A percentile compares a stretch with the other conserved stretches of the same genome.
These are phyloP conservation scores for Agaricus subrufescens DNA, from an alignment of 768 basidiomycete species.

Conservation along the genomic window DNA sequence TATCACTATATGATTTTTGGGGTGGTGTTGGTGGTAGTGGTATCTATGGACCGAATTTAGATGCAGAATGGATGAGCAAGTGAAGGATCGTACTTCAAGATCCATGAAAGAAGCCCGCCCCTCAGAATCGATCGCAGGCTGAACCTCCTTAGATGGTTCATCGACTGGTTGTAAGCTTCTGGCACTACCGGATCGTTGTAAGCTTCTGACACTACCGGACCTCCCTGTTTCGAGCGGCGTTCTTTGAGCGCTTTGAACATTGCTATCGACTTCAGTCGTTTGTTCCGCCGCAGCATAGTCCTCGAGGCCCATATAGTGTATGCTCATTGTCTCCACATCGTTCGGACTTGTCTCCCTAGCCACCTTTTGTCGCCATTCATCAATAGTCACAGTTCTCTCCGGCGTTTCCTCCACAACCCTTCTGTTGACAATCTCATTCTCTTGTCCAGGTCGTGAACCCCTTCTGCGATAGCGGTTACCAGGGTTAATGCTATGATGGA, in stretches of 20 bases:
- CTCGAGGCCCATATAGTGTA: slow-evolving; percentile 38
- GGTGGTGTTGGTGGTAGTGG: slow-evolving; percentile 7
- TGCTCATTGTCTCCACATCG: slow-evolving; percentile 35
- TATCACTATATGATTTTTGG: slow-evolving; percentile 4
- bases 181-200: slow-evolving; percentile 6
- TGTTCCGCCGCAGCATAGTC: slow-evolving; percentile 16
- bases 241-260: slow-evolving; percentile 7
- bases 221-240: slow-evolving; percentile 3
- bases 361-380: slow-evolving; percentile 53
- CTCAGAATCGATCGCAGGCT: not conserved
- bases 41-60: not conserved
- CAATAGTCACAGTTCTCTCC: slow-evolving; percentile 49
- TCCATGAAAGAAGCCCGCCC: slow-evolving; percentile 2
- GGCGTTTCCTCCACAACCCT: slow-evolving; percentile 44
- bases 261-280: slow-evolving; percentile 10
- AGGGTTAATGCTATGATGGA: slow-evolving; percentile 11
- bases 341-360: slow-evolving; percentile 31
- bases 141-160: slow-evolving; percentile 7
- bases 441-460: slow-evolving; percentile 27
- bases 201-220: slow-evolving; percentile 8
- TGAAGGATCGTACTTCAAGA: not conserved
- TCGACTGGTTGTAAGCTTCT: slow-evolving; percentile 7
- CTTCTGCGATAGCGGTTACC: not conserved
- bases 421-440: slow-evolving; percentile 38
- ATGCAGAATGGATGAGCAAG: no score